Conservation (phyloP, 208 protist species). For the Leishmania aethiopica region DNA sequence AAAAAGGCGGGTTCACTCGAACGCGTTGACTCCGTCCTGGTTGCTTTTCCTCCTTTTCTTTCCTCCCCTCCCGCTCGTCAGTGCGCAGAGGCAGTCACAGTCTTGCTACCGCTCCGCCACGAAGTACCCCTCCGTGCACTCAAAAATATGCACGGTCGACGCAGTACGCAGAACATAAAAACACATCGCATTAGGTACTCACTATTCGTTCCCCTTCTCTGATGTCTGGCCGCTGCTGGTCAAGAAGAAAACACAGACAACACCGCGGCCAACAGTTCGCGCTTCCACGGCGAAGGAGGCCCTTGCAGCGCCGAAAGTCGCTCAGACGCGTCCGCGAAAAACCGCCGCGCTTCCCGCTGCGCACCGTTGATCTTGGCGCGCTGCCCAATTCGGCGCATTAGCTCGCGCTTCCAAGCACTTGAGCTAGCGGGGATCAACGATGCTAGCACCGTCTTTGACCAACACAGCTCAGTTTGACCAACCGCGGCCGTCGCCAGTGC, state of each 20-base stretch:
- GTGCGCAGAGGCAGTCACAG: not conserved
- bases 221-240: not conserved
- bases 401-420: conserved; percentile 23
- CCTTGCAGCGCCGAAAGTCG: conserved; percentile 4
- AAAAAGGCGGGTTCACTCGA: not conserved
- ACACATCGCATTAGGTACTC: not conserved
- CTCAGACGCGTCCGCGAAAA: conserved; percentile 19
- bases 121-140: not conserved
- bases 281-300: conserved; percentile 20
- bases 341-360: conserved; percentile 16
- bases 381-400: conserved; percentile 12
- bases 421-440: conserved; percentile 31
- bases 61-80: not conserved
- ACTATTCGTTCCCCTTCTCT: not conserved
- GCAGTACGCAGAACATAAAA: not conserved
- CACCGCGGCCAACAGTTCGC: conserved; percentile 21
- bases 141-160: not conserved
- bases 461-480: not conserved
- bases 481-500: conserved; percentile 13
- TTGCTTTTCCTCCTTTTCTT: not conserved
- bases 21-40: not conserved
- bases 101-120: not conserved
- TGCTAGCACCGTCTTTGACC: conserved; percentile 16
- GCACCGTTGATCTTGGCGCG: conserved; percentile 11
- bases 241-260: conserved; percentile 17